A percentile compares a stretch with the other conserved stretches of the same genome.
phyloP scores from a whole-genome alignment of 2,329 filamentous ascomycete genomes.

The Arachnomyces sp. region DNA sequence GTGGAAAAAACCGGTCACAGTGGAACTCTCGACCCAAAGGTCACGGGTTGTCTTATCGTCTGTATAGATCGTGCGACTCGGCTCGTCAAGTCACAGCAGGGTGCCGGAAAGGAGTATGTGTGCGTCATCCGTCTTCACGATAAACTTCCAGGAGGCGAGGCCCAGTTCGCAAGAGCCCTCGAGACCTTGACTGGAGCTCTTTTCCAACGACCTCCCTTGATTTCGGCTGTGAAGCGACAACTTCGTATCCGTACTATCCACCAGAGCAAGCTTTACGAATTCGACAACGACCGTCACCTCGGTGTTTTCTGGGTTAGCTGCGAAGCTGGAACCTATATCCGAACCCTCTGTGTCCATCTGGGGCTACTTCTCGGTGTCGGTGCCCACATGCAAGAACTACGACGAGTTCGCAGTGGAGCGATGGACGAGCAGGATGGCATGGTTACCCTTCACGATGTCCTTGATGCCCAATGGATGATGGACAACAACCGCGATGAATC shows the following conservation, averaged over 20 bases:
- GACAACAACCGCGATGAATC: constrained; percentile 95
- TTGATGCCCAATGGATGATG: constrained; percentile 91
- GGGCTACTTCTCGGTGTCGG: constrained; percentile 71
- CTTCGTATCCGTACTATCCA: constrained; percentile 96
- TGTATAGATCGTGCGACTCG: constrained; percentile 95
- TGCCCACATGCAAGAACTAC: constrained; percentile 96
- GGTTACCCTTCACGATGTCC: constrained; percentile 88
- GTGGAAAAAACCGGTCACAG: constrained; percentile 97
- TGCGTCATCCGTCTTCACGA: constrained; percentile 92
- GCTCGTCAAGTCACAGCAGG: constrained; percentile 97
- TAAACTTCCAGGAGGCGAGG: constrained; percentile 85
- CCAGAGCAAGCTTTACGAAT: constrained; percentile 93
- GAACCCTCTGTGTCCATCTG: constrained; percentile 93
- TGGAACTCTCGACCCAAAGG: constrained; percentile 95
- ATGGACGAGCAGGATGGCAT: constrained; percentile 87
- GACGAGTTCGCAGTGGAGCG: constrained; percentile 84
- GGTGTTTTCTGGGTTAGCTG: constrained; percentile 99
- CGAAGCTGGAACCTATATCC: constrained; percentile 97
- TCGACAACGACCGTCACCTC: constrained; percentile 95
- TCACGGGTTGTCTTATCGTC: constrained; percentile 90
- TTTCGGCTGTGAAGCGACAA: constrained; percentile 97
- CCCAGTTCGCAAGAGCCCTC: constrained; percentile 84
- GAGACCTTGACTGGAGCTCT: constrained; percentile 94
- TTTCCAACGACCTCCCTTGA: constrained; percentile 93
- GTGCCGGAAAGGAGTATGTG: constrained; percentile 98